phyloP scores from a whole-genome alignment of 805 yeast genomes.

The Sporopachydermia lactativora region DNA sequence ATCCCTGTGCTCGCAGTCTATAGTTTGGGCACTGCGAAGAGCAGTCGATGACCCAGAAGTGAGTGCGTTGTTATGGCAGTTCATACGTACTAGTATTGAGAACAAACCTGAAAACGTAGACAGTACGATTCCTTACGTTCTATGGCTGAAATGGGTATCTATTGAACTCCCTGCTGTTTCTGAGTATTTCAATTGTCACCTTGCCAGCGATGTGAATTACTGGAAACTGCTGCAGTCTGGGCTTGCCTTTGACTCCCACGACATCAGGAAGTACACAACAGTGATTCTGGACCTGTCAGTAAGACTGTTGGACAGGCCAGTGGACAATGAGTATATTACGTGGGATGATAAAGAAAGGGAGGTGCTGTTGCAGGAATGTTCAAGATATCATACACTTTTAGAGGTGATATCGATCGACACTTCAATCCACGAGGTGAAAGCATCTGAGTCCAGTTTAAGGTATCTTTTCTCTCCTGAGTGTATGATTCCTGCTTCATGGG shows the following conservation, averaged over 20 bases:
- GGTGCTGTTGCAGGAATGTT: constrained; percentile 42
- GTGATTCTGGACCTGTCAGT: constrained; percentile 53
- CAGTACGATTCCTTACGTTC: background rate
- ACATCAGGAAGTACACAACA: constrained; percentile 52
- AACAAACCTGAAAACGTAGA: background rate
- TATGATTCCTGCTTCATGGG: constrained; percentile 54
- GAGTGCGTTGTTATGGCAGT: background rate
- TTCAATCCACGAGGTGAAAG: constrained; percentile 74
- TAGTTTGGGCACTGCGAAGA: background rate
- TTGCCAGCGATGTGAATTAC: constrained; percentile 23
- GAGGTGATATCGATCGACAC: constrained; percentile 79
- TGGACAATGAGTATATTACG: constrained; percentile 25
- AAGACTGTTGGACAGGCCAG: constrained; percentile 17
- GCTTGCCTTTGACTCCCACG: constrained; percentile 41
- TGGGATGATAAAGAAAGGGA: constrained; percentile 27
- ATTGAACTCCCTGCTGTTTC: constrained; percentile 6
- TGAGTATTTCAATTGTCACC: constrained; percentile 16
- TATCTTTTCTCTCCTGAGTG: constrained; percentile 35
- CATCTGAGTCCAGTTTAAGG: constrained; percentile 52
- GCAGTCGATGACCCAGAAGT: background rate
- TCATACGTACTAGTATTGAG: background rate
- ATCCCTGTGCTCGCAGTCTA: background rate
- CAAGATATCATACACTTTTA: constrained; percentile 53
- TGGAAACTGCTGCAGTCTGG: constrained; percentile 49
- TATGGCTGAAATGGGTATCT: constrained; percentile 5